Percentiles rank a stretch among this genome's conserved stretches.
phyloP scores from a whole-genome alignment of 2,329 filamentous ascomycete genomes.

The Aspergillus flavus region DNA sequence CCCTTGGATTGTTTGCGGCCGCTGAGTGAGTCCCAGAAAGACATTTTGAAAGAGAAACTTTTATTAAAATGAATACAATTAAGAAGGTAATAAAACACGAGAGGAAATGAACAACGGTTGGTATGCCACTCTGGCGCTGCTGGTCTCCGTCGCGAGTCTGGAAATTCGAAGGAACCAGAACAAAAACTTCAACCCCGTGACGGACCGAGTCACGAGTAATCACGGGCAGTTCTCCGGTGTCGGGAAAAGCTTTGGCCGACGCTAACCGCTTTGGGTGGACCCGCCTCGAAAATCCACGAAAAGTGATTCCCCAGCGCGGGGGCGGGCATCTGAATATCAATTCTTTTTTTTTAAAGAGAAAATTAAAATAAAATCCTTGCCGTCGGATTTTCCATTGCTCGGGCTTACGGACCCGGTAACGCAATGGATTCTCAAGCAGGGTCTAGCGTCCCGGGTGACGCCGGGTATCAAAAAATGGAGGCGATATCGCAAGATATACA shows the following conservation, averaged over 20 bases:
- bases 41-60: conserved; percentile 45
- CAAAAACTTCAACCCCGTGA: conserved; percentile 47
- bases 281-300: conserved; percentile 33
- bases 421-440: conserved; percentile 27
- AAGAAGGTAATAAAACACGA: conserved; percentile 25
- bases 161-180: conserved; percentile 27
- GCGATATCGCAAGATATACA: conserved; percentile 38
- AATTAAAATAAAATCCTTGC: conserved; percentile 1
- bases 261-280: conserved; percentile 27
- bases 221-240: conserved; percentile 5
- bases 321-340: conserved; percentile 18
- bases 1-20: conserved; percentile 61
- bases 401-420: conserved; percentile 19
- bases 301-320: conserved; percentile 31
- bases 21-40: conserved; percentile 63
- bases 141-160: conserved; percentile 6
- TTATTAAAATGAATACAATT: conserved; percentile 27
- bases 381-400: conserved; percentile 7
- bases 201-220: conserved; percentile 13
- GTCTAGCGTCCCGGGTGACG: conserved; percentile 16
- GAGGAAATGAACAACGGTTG: conserved; percentile 5
- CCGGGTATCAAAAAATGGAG: conserved; percentile 29
- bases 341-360: conserved; percentile 9
- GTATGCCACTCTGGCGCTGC: conserved; percentile 3
- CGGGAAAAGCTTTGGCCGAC: conserved; percentile 29